Evolutionary conservation across 352 stramenopile genomes (phyloP).

Genomic region (Phytophthora pseudosyringae): DNA sequence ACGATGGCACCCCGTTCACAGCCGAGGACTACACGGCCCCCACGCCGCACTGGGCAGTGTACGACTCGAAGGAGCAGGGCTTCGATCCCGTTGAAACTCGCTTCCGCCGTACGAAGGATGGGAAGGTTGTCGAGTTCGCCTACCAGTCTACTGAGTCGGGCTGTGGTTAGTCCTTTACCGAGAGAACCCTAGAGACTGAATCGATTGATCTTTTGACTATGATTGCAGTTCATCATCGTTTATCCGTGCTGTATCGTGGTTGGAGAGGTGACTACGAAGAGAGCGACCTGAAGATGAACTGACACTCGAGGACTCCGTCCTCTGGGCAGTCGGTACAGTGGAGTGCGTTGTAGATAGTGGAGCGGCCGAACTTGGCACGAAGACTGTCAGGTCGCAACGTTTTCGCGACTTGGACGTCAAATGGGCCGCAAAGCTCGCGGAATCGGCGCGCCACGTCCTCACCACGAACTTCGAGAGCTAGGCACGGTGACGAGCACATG

Average conservation of each 20-base stretch:
- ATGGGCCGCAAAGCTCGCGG: constrained; percentile 86
- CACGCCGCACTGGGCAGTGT: constrained; percentile 96
- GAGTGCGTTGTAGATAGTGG: constrained; percentile 88
- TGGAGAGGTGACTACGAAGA: constrained; percentile 18
- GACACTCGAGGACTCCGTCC: constrained; percentile 90
- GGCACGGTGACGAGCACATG: constrained; percentile 85
- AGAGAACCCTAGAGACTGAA: constrained; percentile 15
- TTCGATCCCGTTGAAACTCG: constrained; percentile 97
- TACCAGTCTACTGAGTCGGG: constrained; percentile 87
- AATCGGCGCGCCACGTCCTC: constrained; percentile 84
- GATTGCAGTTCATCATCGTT: constrained; percentile 4
- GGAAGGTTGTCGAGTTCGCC: constrained; percentile 86
- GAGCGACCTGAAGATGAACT: constrained; percentile 88
- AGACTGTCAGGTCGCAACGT: constrained; percentile 85
- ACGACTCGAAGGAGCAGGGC: constrained; percentile 94
- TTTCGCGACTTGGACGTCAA: constrained; percentile 91
- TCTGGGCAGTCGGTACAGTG: constrained; percentile 94
- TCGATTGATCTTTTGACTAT: constrained; percentile 12
- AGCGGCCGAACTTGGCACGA: constrained; percentile 88
- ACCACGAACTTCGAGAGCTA: constrained; percentile 91
- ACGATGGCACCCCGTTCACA: constrained; percentile 87
- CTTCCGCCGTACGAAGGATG: constrained; percentile 87
- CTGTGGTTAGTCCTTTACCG: constrained; percentile 59
- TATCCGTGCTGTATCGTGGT: constrained; percentile 5
- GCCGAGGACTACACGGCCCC: constrained; percentile 95